A percentile compares a stretch with the other conserved stretches of the same genome.
phyloP scores from a whole-genome alignment of 2,329 filamentous ascomycete genomes.

The Acephala macrosclerotiorum region DNA sequence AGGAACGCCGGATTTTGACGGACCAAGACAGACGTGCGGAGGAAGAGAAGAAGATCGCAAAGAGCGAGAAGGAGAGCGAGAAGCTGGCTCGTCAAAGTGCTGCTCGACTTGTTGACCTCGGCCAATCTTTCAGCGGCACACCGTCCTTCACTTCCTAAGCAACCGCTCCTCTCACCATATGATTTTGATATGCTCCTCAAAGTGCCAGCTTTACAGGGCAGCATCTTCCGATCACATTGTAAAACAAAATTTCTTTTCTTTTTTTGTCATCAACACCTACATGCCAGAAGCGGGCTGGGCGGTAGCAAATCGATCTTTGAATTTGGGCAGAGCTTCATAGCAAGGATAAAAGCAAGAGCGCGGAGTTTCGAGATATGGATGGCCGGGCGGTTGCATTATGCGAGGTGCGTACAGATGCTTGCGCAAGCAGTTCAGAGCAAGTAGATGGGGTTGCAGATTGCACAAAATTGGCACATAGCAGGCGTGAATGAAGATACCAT shows the following conservation, averaged over 20 bases:
- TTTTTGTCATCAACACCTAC: background rate
- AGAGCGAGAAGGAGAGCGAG: conserved; percentile 19
- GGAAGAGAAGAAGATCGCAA: conserved; percentile 22
- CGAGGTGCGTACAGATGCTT: background rate
- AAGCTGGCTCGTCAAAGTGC: conserved; percentile 13
- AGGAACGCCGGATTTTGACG: conserved; percentile 33
- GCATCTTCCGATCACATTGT: conserved; percentile 8
- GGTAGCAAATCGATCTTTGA: background rate
- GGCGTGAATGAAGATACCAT: background rate
- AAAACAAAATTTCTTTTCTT: conserved; percentile 1
- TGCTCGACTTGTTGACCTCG: background rate
- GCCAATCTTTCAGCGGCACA: conserved; percentile 5
- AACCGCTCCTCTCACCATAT: background rate
- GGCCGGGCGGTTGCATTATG: background rate
- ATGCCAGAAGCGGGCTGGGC: background rate
- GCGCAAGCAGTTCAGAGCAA: background rate
- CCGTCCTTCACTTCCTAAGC: background rate
- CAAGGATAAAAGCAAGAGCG: conserved; percentile 4
- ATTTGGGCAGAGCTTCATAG: background rate
- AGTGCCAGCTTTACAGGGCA: background rate
- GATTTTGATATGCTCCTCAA: background rate
- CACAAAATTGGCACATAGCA: conserved; percentile 1
- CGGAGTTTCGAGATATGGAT: conserved; percentile 8
- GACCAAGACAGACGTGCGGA: conserved; percentile 26
- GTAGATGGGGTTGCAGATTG: conserved; percentile 2